Evolutionary conservation across 345 rosid species (phyloP).

Genomic region (Populus ilicifolia): DNA sequence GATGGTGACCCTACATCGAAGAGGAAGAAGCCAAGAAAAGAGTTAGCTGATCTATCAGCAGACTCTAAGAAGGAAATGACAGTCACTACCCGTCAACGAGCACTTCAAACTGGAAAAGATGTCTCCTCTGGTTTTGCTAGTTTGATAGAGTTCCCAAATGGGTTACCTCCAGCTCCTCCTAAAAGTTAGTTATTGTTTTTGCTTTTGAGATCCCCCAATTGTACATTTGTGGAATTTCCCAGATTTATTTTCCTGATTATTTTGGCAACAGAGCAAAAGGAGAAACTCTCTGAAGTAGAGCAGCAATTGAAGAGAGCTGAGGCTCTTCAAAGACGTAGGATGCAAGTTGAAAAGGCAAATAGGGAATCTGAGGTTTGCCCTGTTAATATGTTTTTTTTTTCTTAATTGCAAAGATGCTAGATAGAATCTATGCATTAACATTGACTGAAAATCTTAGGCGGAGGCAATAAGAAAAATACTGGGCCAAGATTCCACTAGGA

Average conservation of each 20-base stretch:
- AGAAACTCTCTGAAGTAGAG: constrained; percentile 24
- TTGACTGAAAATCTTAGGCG: constrained; percentile 9
- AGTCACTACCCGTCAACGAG: constrained; percentile 24
- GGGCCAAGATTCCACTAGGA: constrained; percentile 29
- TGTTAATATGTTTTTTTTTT: not conserved
- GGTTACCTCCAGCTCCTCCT: constrained; percentile 31
- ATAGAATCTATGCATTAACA: not conserved
- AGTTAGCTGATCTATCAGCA: constrained; percentile 20
- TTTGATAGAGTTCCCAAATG: constrained; percentile 18
- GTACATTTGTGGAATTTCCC: not conserved
- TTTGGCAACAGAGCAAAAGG: constrained; percentile 21
- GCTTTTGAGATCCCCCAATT: not conserved
- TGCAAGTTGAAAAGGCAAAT: constrained; percentile 30
- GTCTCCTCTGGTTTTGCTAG: constrained; percentile 10
- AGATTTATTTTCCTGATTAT: not conserved
- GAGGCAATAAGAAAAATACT: constrained; percentile 31
- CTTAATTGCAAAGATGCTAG: not conserved
- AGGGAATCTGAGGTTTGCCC: constrained; percentile 31
- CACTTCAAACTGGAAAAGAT: constrained; percentile 28
- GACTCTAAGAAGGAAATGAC: constrained; percentile 25
- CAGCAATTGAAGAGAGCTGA: constrained; percentile 29
- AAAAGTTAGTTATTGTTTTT: constrained; percentile 17
- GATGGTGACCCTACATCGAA: constrained; percentile 22
- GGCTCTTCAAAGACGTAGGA: constrained; percentile 32
- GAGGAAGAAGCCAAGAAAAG: constrained; percentile 24